Evolutionary conservation across 305 asterid genomes (phyloP), one percentile per base, ranked within the genome.

Genomic region (Withania somnifera): DNA sequence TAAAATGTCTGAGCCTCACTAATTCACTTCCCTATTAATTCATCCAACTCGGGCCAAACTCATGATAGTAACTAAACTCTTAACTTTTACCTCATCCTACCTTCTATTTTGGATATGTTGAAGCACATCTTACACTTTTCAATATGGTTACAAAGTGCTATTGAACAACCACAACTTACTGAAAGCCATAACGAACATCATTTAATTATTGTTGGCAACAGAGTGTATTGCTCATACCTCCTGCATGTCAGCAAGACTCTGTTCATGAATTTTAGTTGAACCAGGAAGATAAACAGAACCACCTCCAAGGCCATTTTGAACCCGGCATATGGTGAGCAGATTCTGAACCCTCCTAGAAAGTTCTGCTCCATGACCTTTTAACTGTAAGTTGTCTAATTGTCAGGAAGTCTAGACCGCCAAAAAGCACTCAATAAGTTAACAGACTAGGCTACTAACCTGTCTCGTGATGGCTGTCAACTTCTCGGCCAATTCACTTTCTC

Each of bases 401-500:
- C 86, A 89, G 79, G 38, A 79, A 20, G 79, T 75, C 42, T 47
- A 26, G 61, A 47, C 61, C 1, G 1, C 60, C 61, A 75, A 15
- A 75, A 50, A 26, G 79, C 42, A 50, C 60, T 26, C 38, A 75
- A 50, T 17, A 75, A 47, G 79, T 68, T 2, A 60, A 82, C 69
- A 52, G 67, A 28, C 42, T 64, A 45, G 61, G 38, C 82, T n/a
- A 47, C 71, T 20, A 76, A 96, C 98, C 99, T 93, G 98, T 93
- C 97, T 90, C 81, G 90, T 88, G 82, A 91, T 88, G 63, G 91
- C 87, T 61, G 93, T 95, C 87, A 96, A 87, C 88, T 91, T 96
- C 90, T 96, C 98, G 7, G 97, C 98, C 88, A 96, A 88, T 86
- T 94, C 99, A 80, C 91, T 98, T 88, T 96, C 99, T 67, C 96